These are phyloP conservation scores for Rosa persica DNA, from an alignment of 306 rosid species.

Conservation along the genomic window DNA sequence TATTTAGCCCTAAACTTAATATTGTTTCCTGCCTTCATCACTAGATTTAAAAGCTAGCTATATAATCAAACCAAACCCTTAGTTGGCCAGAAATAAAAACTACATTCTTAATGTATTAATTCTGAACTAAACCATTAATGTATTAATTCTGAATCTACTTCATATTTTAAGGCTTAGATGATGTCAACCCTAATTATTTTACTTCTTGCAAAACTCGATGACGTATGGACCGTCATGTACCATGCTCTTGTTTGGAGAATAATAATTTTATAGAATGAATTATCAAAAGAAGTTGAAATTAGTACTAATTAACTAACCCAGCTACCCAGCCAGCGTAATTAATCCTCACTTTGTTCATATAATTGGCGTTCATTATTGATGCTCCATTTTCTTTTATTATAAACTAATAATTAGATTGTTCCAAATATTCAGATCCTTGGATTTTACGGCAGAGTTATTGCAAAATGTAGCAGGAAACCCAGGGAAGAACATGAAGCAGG, in stretches of 20 bases:
- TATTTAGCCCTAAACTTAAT: background rate
- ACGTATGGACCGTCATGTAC: conserved; percentile 3
- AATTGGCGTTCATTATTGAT: background rate
- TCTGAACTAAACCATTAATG: background rate
- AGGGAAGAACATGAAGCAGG: conserved; percentile 58
- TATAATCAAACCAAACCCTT: background rate
- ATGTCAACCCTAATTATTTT: conserved; percentile 1
- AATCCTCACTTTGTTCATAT: background rate
- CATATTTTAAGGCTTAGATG: background rate
- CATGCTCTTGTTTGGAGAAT: background rate
- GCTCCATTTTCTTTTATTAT: background rate
- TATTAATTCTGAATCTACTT: background rate
- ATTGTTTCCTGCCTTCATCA: background rate
- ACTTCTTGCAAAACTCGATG: background rate
- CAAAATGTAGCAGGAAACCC: conserved; percentile 48
- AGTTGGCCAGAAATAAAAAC: background rate
- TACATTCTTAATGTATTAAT: background rate
- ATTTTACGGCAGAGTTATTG: conserved; percentile 61
- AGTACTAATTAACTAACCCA: background rate
- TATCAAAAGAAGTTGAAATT: background rate
- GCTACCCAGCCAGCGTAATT: background rate
- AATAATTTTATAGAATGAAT: background rate
- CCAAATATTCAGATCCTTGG: conserved; percentile 55
- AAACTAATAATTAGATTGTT: background rate
- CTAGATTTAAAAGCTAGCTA: background rate